Conservation (phyloP, 768 basidiomycete species). For the Chlorophyllum brunneum region DNA sequence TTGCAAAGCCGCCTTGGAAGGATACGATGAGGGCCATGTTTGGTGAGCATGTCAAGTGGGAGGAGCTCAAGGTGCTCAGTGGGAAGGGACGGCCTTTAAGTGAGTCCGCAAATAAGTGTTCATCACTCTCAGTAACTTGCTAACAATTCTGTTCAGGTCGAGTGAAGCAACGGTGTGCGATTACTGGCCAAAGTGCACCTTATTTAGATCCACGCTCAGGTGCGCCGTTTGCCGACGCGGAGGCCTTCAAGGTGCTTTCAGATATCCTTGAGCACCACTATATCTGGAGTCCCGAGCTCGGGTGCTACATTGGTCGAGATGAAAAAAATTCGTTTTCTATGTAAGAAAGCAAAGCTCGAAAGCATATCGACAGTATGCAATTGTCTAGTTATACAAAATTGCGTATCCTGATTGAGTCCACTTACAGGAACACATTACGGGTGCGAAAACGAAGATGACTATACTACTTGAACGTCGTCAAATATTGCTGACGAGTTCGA, state of each 20-base stretch:
- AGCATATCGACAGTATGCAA: conserved; percentile 5
- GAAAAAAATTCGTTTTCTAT: neutral
- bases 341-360: neutral
- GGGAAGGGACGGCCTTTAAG: conserved; percentile 64
- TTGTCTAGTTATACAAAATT: conserved; percentile 5
- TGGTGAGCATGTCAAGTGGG: conserved; percentile 82
- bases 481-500: neutral
- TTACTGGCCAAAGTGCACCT: conserved; percentile 74
- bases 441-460: neutral
- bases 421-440: conserved; percentile 1
- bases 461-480: conserved; percentile 8
- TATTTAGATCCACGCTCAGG: conserved; percentile 81
- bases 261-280: conserved; percentile 63
- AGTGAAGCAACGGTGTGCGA: conserved; percentile 60
- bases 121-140: neutral
- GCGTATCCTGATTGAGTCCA: neutral
- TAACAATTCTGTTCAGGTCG: conserved; percentile 42
- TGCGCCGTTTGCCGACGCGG: conserved; percentile 71
- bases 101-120: conserved; percentile 27
- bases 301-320: conserved; percentile 38
- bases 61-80: conserved; percentile 60
- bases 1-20: conserved; percentile 55
- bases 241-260: conserved; percentile 63
- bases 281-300: conserved; percentile 53
- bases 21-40: conserved; percentile 83